Conservation (phyloP, 306 rosid species). For the peach (Prunus persica) region Prunus_persica_NCBIv2 NC_034009.1:20040501-20041000, state of each 20-base stretch:
- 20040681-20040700: conserved; percentile 17
- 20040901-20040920: background rate
- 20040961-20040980: conserved; percentile 34
- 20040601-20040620: too few species aligned
- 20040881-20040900: conserved; percentile 15
- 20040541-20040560: too few species aligned
- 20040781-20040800: conserved; percentile 43
- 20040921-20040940: conserved; percentile 30
- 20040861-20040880: conserved; percentile 32
- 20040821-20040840: conserved; percentile 23
- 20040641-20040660: too few species aligned
- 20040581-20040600: too few species aligned
- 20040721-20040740: background rate
- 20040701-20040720: too few species aligned
- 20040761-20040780: conserved; percentile 47
- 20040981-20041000: conserved; percentile 44
- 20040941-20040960: conserved; percentile 20
- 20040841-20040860: conserved; percentile 25
- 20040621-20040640: too few species aligned
- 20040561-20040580: too few species aligned
- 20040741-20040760: conserved; percentile 25
- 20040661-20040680: too few species aligned
- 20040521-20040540: too few species aligned
- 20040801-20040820: conserved; percentile 31
- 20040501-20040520: too few species aligned